Evolutionary conservation across 2,329 filamentous ascomycete species (phyloP).

Genomic region (Aspergillus felis): DNA sequence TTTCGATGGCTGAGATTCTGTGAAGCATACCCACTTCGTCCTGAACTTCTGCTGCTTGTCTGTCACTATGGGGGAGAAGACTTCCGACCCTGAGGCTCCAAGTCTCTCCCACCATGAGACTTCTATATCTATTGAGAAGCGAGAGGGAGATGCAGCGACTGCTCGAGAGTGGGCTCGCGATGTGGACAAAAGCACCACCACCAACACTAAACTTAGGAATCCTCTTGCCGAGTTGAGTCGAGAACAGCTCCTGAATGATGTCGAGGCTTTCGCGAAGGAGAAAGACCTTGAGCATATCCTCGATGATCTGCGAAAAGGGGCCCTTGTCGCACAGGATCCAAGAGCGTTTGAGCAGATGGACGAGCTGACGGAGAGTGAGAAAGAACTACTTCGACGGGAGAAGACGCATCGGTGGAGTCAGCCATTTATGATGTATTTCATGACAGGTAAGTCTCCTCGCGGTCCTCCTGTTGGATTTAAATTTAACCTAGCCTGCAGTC

Average conservation of each 20-base stretch:
- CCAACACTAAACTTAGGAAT: conserved; percentile 16
- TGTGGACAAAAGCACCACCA: neutral
- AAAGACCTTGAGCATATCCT: conserved; percentile 59
- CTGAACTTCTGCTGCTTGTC: neutral
- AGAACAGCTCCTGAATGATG: conserved; percentile 25
- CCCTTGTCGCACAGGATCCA: conserved; percentile 69
- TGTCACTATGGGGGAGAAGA: conserved; percentile 9
- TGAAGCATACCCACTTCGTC: neutral
- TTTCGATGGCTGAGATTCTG: neutral
- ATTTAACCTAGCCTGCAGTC: conserved; percentile 2
- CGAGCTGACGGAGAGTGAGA: conserved; percentile 26
- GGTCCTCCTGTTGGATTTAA: too few relatives aligned
- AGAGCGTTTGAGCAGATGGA: conserved; percentile 59
- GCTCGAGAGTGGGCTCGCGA: conserved; percentile 11
- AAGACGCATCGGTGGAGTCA: conserved; percentile 11
- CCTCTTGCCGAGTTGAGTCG: conserved; percentile 24
- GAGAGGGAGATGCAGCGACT: conserved; percentile 2
- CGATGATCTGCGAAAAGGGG: conserved; percentile 46
- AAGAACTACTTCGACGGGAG: conserved; percentile 6
- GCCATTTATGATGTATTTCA: conserved; percentile 15
- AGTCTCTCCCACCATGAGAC: conserved; percentile 3
- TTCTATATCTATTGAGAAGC: conserved; percentile 6
- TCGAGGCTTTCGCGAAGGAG: conserved; percentile 44
- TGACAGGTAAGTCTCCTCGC: conserved; percentile 3
- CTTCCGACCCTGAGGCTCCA: conserved; percentile 7